Conservation (phyloP, 2,329 filamentous ascomycete species). For the Aphanoascus verrucosus region DNA sequence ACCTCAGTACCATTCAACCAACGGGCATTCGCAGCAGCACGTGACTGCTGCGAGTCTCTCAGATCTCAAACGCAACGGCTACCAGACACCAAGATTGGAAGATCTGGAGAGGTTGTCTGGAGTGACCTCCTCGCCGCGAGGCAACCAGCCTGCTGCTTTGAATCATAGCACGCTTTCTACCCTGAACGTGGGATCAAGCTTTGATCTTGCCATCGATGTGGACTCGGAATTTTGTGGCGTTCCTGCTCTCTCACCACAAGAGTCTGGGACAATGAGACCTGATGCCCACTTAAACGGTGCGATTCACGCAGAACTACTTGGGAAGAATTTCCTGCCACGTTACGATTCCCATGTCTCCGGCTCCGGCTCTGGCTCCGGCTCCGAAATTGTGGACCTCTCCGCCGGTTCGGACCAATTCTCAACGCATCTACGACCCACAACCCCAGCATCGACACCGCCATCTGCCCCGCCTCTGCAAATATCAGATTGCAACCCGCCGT, state of each 20-base stretch:
- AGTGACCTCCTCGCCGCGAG: neutral
- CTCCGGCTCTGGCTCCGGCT: neutral
- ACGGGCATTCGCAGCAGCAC: neutral
- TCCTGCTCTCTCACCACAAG: neutral
- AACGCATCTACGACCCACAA: neutral
- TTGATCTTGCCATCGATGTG: neutral
- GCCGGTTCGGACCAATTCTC: constrained; percentile 6
- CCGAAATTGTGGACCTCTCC: neutral
- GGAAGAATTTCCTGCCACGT: neutral
- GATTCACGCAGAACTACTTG: neutral
- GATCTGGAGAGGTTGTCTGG: neutral
- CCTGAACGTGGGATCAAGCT: neutral
- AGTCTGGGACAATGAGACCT: neutral
- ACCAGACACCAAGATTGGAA: neutral
- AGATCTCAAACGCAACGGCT: neutral
- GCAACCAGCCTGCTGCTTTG: neutral
- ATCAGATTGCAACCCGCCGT: neutral
- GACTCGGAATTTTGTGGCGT: neutral
- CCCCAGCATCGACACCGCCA: constrained; percentile 5
- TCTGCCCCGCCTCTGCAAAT: no score
- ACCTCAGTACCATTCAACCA: neutral
- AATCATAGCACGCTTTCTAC: neutral
- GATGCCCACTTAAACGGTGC: neutral
- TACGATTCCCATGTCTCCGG: neutral
- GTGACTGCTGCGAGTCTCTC: neutral